These are phyloP conservation scores for Diaporthe sp. DNA, from an alignment of 2,329 filamentous ascomycete species.

Conservation along the genomic window DNA sequence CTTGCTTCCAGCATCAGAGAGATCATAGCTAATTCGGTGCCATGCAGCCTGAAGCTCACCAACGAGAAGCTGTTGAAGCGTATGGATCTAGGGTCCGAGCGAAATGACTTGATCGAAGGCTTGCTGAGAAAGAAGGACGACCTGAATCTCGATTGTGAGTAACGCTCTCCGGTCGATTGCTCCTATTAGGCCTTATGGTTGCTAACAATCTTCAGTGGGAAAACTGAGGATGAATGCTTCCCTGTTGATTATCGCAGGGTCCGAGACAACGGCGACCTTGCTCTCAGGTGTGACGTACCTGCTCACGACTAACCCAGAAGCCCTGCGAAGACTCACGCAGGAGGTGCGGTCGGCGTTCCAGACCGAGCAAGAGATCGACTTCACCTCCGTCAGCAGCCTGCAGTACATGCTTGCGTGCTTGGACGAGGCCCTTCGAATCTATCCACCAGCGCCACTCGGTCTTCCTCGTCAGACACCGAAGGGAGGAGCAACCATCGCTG, in stretches of 20 bases:
- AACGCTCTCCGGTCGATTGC: neutral
- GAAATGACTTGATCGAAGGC: conserved; percentile 36
- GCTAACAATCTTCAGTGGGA: neutral
- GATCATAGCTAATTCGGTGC: neutral
- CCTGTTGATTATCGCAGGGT: conserved; percentile 33
- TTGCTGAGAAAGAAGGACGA: conserved; percentile 33
- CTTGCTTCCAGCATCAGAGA: too few species aligned
- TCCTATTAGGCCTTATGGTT: neutral
- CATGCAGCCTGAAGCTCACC: conserved; percentile 18
- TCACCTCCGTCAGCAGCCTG: conserved; percentile 45
- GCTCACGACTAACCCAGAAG: conserved; percentile 43
- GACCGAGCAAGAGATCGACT: conserved; percentile 49
- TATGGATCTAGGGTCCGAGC: conserved; percentile 27
- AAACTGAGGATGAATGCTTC: neutral
- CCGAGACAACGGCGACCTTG: conserved; percentile 40
- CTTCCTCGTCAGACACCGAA: conserved; percentile 33
- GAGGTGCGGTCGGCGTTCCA: conserved; percentile 52
- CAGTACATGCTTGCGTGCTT: conserved; percentile 52
- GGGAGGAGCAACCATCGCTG: conserved; percentile 35
- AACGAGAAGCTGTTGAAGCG: conserved; percentile 35
- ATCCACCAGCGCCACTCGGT: conserved; percentile 45
- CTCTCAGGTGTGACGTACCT: conserved; percentile 39
- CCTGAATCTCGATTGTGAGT: neutral
- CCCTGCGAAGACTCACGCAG: conserved; percentile 45
- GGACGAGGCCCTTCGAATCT: conserved; percentile 54